phyloP scores from a whole-genome alignment of 192 early-diverging fungal species.

The Coemansia sp. region DNA sequence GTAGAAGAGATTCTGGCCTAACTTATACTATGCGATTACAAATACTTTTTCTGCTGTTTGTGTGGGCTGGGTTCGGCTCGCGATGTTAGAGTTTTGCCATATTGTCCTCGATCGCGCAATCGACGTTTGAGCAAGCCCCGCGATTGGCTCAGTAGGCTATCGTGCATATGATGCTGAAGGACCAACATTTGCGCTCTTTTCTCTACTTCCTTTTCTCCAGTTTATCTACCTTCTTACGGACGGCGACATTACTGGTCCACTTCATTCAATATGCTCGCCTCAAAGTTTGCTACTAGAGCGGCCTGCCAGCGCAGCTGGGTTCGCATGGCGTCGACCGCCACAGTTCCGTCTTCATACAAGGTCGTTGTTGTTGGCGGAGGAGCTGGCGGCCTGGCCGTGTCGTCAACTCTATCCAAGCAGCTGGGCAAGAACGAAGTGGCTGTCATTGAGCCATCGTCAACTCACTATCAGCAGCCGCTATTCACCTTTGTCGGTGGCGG shows the following conservation, averaged over 20 bases:
- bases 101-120: neutral
- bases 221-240: neutral
- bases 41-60: no score
- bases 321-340: constrained; percentile 32
- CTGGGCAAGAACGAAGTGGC: constrained; percentile 68
- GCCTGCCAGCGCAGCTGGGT: constrained; percentile 18
- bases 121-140: neutral
- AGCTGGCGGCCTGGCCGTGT: constrained; percentile 59
- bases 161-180: neutral
- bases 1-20: constrained; percentile 11
- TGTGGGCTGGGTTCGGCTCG: no score
- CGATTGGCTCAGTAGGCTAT: neutral
- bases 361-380: constrained; percentile 56
- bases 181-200: neutral
- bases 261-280: constrained; percentile 20
- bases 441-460: constrained; percentile 69
- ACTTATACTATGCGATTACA: neutral
- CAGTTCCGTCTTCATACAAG: constrained; percentile 46
- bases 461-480: constrained; percentile 84
- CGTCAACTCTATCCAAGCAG: constrained; percentile 63
- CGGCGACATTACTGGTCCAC: neutral
- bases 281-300: constrained; percentile 22
- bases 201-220: neutral
- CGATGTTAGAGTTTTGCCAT: no score
- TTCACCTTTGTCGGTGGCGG: constrained; percentile 91